Evolutionary conservation across 805 yeast species (phyloP), one percentile per base, ranked within the genome.

Genomic region (Saturnispora sanitii): DNA sequence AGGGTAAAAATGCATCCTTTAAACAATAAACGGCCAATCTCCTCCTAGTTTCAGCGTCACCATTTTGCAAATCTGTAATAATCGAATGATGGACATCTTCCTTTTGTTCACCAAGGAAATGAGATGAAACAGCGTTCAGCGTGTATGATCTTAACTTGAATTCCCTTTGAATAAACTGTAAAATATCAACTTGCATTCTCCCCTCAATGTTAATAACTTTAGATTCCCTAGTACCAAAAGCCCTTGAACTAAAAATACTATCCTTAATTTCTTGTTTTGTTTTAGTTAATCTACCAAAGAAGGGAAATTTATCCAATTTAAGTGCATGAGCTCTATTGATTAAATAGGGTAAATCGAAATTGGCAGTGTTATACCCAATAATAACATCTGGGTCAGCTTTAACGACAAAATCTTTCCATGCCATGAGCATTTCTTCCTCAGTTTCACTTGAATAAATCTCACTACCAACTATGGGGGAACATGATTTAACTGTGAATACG

Each of bases 31-130:
- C 96, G 0, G 99, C 99, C 54, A 92, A 68, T 46, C 99, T 73
- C 61, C 97, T 68, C 64, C 99, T 77, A 0, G 97, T 83, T 52
- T 92, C 97, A 21, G 84, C 71, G 23, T 77, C 83, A 34, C 97
- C 97, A 50, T 88, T 85, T 53, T 92, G 97, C 42, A 92, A 68
- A 40, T 85, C 95, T 0, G 98, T 86, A 60, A 92, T 92, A 49
- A 90, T 90, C 3, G 97, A 85, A 58, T 90, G 96, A 46, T 88
- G 97, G 9, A 92, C 99, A 56, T 92, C 99, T 64, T 92, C 99
- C 54, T 92, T 92, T 53, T 92, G 98, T 55, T 94, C 98, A 21
- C 84, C 85, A 50, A 92, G 59, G 55, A 94, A 92, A 53, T 86
- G 86, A 0, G 97, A 94, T 4, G 95, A 84, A 0, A 92, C 99